Evolutionary conservation across 2,329 filamentous ascomycete genomes (phyloP).

Genomic region (Stagonosporopsis cucurbitacearum): DNA sequence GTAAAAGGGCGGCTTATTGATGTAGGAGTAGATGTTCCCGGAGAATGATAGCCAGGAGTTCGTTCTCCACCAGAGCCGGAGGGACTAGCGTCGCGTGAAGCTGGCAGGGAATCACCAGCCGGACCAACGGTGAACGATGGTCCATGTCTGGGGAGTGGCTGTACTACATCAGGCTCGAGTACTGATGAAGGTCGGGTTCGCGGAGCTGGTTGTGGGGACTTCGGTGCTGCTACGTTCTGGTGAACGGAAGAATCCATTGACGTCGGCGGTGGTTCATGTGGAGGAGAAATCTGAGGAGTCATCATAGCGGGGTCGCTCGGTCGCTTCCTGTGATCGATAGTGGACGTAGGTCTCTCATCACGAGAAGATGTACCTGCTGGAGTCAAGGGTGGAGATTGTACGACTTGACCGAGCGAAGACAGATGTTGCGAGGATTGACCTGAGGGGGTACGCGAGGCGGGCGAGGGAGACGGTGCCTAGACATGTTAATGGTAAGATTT

Average conservation of each 20-base stretch:
- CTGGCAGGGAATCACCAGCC: conserved; percentile 59
- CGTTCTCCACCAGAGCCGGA: conserved; percentile 61
- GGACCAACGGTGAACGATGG: conserved; percentile 65
- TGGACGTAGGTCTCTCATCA: conserved; percentile 53
- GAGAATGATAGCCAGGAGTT: conserved; percentile 53
- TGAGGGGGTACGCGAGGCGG: conserved; percentile 53
- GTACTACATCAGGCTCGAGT: conserved; percentile 53
- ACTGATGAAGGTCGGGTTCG: conserved; percentile 51
- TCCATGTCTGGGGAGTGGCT: conserved; percentile 56
- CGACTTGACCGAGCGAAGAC: conserved; percentile 64
- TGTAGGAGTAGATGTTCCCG: conserved; percentile 60
- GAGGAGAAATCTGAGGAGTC: conserved; percentile 63
- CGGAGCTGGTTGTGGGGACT: conserved; percentile 40
- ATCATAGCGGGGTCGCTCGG: conserved; percentile 58
- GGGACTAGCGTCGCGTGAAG: conserved; percentile 67
- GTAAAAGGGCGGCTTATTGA: conserved; percentile 75
- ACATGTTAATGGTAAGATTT: conserved; percentile 31
- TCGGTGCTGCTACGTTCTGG: conserved; percentile 25
- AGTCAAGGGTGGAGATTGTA: conserved; percentile 89
- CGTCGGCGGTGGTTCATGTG: conserved; percentile 61
- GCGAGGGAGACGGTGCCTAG: conserved; percentile 57
- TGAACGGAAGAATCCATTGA: conserved; percentile 43
- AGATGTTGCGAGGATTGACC: conserved; percentile 60
- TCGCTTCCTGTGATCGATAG: conserved; percentile 46
- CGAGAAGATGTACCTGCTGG: conserved; percentile 76